A percentile compares a stretch with the other conserved stretches of the same genome.
phyloP scores from a whole-genome alignment of 352 stramenopile species.

The Pythium rishiriense region DNA sequence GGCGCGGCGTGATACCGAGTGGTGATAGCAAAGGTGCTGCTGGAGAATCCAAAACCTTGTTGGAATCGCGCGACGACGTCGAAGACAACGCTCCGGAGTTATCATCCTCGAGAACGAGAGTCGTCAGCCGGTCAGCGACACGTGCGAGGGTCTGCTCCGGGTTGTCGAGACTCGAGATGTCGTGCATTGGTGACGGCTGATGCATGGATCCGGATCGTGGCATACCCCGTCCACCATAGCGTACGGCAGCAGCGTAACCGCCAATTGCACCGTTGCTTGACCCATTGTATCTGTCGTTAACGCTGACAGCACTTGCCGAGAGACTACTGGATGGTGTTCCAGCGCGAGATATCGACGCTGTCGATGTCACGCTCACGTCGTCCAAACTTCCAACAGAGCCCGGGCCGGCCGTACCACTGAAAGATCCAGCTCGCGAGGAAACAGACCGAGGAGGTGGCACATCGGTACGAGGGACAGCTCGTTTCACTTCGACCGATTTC shows the following conservation, averaged over 20 bases:
- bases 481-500: conserved; percentile 91
- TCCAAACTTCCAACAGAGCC: conserved; percentile 75
- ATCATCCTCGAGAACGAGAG: conserved; percentile 61
- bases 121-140: conserved; percentile 71
- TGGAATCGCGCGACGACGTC: conserved; percentile 58
- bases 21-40: conserved; percentile 45
- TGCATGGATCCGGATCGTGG: conserved; percentile 36
- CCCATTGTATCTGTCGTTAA: conserved; percentile 27
- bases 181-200: conserved; percentile 31
- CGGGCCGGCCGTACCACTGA: conserved; percentile 73
- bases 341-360: conserved; percentile 50
- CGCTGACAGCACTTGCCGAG: conserved; percentile 32
- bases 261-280: conserved; percentile 49
- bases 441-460: conserved; percentile 72
- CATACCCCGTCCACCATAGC: conserved; percentile 54
- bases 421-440: conserved; percentile 71
- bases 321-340: conserved; percentile 62
- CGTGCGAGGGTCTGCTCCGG: conserved; percentile 31
- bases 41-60: conserved; percentile 55
- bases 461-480: conserved; percentile 81
- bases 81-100: conserved; percentile 32
- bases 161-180: conserved; percentile 25
- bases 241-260: conserved; percentile 82
- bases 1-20: conserved; percentile 49
- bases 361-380: conserved; percentile 54